Evolutionary conservation across 805 yeast species (phyloP).

Genomic region (Komagataella pastoris): DNA sequence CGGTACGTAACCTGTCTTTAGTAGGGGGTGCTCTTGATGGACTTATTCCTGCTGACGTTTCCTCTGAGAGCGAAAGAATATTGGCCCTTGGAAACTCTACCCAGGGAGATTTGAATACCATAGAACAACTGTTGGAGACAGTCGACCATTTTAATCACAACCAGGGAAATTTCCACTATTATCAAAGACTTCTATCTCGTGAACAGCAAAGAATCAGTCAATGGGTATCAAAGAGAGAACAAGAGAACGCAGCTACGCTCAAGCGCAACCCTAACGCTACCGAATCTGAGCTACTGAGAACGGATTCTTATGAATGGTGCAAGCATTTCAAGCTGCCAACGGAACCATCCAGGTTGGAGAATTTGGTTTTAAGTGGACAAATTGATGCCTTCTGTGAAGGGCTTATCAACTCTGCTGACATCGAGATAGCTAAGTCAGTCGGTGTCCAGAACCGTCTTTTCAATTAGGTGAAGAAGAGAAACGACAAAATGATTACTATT

Average conservation of each 20-base stretch:
- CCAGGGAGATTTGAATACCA: slow-evolving; percentile 23
- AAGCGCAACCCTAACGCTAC: slow-evolving; percentile 38
- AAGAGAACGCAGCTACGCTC: slow-evolving; percentile 49
- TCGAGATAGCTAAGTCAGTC: slow-evolving; percentile 34
- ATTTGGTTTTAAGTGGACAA: slow-evolving; percentile 52
- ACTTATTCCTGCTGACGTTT: not conserved
- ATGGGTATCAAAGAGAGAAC: slow-evolving; percentile 61
- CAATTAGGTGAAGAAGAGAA: not conserved
- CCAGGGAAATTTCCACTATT: slow-evolving; percentile 69
- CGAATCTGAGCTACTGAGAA: slow-evolving; percentile 19
- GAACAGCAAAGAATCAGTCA: slow-evolving; percentile 57
- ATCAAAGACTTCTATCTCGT: slow-evolving; percentile 62
- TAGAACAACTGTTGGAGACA: slow-evolving; percentile 53
- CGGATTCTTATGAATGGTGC: slow-evolving; percentile 55
- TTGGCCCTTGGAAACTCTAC: slow-evolving; percentile 27
- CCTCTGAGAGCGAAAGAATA: slow-evolving; percentile 16
- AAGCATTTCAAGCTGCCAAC: slow-evolving; percentile 50
- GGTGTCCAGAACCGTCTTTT: slow-evolving; percentile 3
- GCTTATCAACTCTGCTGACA: slow-evolving; percentile 46
- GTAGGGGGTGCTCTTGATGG: slow-evolving; percentile 5
- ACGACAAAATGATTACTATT: not conserved
- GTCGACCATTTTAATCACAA: slow-evolving; percentile 68
- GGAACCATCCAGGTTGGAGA: slow-evolving; percentile 67
- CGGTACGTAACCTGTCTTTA: slow-evolving; percentile 34
- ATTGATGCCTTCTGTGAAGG: slow-evolving; percentile 47